A percentile compares a stretch with the other conserved stretches of the same genome.
These are phyloP conservation scores for Populus tomentosa DNA, from an alignment of 441 rosid genomes.

Conservation along the genomic window DNA sequence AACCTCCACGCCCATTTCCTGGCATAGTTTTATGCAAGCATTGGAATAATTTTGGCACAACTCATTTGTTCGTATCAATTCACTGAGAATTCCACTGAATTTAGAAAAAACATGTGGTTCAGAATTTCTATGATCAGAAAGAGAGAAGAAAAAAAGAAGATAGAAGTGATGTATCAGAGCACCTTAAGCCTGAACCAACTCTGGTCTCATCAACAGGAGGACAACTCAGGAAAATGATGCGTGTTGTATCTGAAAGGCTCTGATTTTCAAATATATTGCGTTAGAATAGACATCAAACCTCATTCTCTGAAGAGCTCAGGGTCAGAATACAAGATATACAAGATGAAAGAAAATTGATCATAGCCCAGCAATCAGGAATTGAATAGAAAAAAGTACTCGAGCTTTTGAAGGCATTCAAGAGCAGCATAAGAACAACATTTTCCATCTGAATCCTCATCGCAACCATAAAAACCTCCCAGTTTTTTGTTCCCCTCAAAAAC, in stretches of 20 bases:
- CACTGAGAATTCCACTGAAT: conserved; percentile 51
- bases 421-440: background rate
- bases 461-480: background rate
- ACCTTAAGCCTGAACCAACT: conserved; percentile 53
- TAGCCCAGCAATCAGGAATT: background rate
- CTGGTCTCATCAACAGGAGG: conserved; percentile 84
- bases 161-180: conserved; percentile 1
- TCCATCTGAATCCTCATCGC: background rate
- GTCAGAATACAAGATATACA: background rate
- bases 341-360: background rate
- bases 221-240: conserved; percentile 62
- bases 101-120: background rate
- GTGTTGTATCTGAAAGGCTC: conserved; percentile 71
- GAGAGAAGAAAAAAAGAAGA: background rate
- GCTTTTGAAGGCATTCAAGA: background rate
- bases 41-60: conserved; percentile 67
- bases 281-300: conserved; percentile 9
- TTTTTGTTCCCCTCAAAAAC: background rate
- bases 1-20: conserved; percentile 62
- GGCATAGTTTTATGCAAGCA: conserved; percentile 72
- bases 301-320: background rate
- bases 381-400: background rate
- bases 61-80: conserved; percentile 76
- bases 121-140: background rate
- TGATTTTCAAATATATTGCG: conserved; percentile 24